Evolutionary conservation across 2,329 filamentous ascomycete genomes (phyloP), one percentile per base, ranked within the genome.

Genomic region (Clarireedia hainanense): DNA sequence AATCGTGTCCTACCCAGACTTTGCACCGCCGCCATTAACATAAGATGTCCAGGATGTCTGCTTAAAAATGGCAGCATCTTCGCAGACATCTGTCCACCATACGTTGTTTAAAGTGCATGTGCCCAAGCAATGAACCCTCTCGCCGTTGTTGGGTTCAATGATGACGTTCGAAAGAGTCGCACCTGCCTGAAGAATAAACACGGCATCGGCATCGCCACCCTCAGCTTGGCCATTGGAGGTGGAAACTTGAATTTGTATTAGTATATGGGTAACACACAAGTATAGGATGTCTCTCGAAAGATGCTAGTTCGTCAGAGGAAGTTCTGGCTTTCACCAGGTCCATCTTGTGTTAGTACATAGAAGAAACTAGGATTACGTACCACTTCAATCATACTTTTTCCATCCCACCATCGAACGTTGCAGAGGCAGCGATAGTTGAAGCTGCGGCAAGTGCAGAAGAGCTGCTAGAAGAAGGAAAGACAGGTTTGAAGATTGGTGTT

Each of bases 111-210:
- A 64, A 6, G 72, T 75, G 65, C 76, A 78, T 14, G 72, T 67
- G 36, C 75, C 76, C 52, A 72, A 65, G 67, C 77, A 80, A 68
- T 80, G 76, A 34, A 80, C 73, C 52, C 73, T 77, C 66, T 78
- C 77, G 37, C 73, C 71, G 58, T 78, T 71, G 57, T 75, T 72
- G n/a, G 70, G 70, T 23, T 78, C 76, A 52, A 80, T 79, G 64
- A 80, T 78, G 64, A 76, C 76, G 62, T 80, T 80, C 60, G 72
- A 74, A 27, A 80, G 68, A 26, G 72, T 76, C 30, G 73, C 78
- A 30, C 78, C 78, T 50, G 73, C 69, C 65, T 75, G 70, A 52
- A 81, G 69, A 58, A 76, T 70, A 72, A 80, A 80, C 15, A 40
- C 37, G 15, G 37, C 37, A 12, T 40, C 37, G 4, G 6, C 0